A percentile compares a stretch with the other conserved stretches of the same genome.
Conservation (phyloP, 257 asterid genomes). For the Rauvolfia tetraphylla region DNA sequence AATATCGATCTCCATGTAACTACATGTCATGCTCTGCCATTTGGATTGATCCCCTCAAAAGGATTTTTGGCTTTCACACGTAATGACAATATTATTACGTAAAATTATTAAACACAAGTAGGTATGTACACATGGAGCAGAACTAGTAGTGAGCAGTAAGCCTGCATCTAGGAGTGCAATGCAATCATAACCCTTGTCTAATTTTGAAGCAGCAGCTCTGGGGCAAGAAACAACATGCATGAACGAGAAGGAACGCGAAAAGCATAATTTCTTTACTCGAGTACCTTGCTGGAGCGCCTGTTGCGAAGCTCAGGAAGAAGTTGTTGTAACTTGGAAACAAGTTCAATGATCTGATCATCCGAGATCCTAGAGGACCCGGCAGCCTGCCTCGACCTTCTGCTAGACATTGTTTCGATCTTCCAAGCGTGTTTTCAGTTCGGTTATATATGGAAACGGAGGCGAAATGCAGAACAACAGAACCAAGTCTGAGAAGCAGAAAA, state of each 20-base stretch:
- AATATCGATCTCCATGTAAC: not conserved
- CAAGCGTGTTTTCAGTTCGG: not conserved
- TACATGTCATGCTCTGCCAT: not conserved
- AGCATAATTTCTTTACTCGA: not conserved
- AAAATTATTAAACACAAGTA: not conserved
- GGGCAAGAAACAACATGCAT: not conserved
- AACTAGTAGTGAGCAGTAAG: not conserved
- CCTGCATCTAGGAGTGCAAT: not conserved
- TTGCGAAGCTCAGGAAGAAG: constrained; percentile 44
- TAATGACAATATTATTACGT: not conserved
- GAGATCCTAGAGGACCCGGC: constrained; percentile 34
- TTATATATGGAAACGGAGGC: not conserved
- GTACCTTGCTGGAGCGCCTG: constrained; percentile 38
- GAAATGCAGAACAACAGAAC: not conserved
- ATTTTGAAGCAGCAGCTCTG: not conserved
- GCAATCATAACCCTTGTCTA: not conserved
- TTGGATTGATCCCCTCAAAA: too few species aligned
- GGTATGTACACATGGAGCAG: too few species aligned
- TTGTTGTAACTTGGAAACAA: constrained; percentile 43
- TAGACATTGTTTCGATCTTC: constrained; percentile 24
- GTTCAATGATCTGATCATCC: constrained; percentile 43
- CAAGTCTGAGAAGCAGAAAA: too few species aligned
- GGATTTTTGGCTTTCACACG: not conserved
- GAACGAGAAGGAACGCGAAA: not conserved
- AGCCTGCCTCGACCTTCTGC: constrained; percentile 40